These are phyloP conservation scores for Glarea lozoyensis DNA, from an alignment of 495 filamentous ascomycete species.

Conservation along the genomic window DNA sequence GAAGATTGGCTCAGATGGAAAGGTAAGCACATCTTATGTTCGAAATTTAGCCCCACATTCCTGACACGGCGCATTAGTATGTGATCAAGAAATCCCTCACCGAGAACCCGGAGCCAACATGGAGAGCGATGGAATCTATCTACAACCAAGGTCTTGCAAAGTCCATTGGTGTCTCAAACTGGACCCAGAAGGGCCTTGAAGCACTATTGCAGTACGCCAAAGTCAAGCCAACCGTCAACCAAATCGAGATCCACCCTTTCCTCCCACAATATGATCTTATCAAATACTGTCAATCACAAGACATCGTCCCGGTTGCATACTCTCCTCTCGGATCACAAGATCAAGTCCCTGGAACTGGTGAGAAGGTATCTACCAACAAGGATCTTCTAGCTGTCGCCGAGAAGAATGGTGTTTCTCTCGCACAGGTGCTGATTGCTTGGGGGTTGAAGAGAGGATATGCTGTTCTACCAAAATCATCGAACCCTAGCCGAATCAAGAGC, in stretches of 20 bases:
- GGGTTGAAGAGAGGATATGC: constrained; percentile 40
- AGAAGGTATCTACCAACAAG: constrained; percentile 50
- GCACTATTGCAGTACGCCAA: constrained; percentile 35
- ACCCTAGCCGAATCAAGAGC: constrained; percentile 32
- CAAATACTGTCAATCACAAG: constrained; percentile 25
- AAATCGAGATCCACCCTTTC: constrained; percentile 83
- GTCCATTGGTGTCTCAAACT: constrained; percentile 31
- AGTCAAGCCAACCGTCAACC: constrained; percentile 76
- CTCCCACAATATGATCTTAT: constrained; percentile 27
- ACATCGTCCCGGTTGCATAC: constrained; percentile 43
- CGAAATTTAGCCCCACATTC: constrained; percentile 23
- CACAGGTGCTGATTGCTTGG: constrained; percentile 37
- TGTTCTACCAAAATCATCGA: constrained; percentile 41
- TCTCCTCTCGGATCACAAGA: constrained; percentile 50
- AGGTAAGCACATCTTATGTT: constrained; percentile 22
- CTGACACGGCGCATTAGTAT: constrained; percentile 21
- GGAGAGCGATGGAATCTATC: constrained; percentile 46
- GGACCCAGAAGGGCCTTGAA: constrained; percentile 52
- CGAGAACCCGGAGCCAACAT: constrained; percentile 42
- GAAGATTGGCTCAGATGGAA: constrained; percentile 48
- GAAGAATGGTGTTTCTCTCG: constrained; percentile 28
- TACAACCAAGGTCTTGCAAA: constrained; percentile 35
- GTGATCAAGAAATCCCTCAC: constrained; percentile 18
- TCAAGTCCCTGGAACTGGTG: constrained; percentile 58
- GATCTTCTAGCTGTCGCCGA: constrained; percentile 37